Evolutionary conservation across 371 early-diverging fungal species (phyloP).

Genomic region (Blyttiomyces sp.): DNA sequence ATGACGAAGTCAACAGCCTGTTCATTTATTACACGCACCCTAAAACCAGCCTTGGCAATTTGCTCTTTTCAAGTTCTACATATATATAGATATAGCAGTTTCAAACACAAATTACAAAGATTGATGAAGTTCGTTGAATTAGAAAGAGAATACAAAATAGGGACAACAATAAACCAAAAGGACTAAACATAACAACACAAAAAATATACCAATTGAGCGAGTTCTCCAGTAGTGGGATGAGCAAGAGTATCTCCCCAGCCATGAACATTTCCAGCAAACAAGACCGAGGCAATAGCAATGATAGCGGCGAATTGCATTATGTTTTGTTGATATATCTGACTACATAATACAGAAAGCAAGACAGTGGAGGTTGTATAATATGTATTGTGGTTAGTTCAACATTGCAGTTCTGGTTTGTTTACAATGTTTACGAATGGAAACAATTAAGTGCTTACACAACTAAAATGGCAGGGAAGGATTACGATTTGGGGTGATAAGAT

Average conservation of each 20-base stretch:
- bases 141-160: background rate
- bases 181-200: background rate
- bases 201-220: conserved; percentile 3
- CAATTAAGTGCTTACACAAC: too few species aligned
- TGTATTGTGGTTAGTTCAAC: too few species aligned
- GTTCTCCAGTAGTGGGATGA: conserved; percentile 11
- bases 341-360: too few species aligned
- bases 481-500: too few species aligned
- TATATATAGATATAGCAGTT: background rate
- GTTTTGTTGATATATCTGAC: background rate
- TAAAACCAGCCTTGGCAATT: conserved; percentile 21
- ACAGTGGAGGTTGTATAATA: too few species aligned
- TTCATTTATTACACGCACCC: too few species aligned
- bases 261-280: background rate
- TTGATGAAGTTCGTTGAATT: background rate
- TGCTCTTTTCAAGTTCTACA: conserved; percentile 6
- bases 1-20: background rate
- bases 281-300: background rate
- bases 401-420: too few species aligned
- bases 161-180: background rate
- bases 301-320: background rate
- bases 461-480: too few species aligned
- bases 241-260: conserved; percentile 8
- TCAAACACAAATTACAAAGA: background rate
- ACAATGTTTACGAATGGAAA: too few species aligned